Evolutionary conservation across 805 yeast genomes (phyloP).

Genomic region (Saturnispora hagleri): DNA sequence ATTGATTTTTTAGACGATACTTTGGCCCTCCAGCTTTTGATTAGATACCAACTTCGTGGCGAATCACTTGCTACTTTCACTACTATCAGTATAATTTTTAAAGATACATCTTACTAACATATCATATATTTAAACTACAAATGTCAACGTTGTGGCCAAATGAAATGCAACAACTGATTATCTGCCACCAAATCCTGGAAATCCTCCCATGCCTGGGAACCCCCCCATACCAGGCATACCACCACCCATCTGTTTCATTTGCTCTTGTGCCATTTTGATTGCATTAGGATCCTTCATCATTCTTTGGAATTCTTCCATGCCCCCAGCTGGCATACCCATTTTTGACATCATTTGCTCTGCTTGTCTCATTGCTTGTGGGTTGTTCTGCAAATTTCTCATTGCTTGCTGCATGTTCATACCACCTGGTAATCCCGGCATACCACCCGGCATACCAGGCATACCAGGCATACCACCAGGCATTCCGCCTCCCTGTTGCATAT

Average conservation of each 20-base stretch:
- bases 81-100: neutral
- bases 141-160: neutral
- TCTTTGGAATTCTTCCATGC: conserved; percentile 8
- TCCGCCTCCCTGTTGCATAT: conserved; percentile 38
- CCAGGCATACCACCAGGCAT: conserved; percentile 34
- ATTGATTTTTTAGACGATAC: no score
- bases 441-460: neutral
- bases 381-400: conserved; percentile 7
- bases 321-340: conserved; percentile 9
- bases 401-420: conserved; percentile 10
- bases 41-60: no score
- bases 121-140: neutral
- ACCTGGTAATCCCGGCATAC: conserved; percentile 7
- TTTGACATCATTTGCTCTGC: conserved; percentile 9
- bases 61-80: neutral
- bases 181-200: conserved; percentile 3
- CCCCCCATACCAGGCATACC: conserved; percentile 9
- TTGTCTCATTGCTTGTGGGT: conserved; percentile 7
- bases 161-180: neutral
- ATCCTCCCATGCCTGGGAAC: neutral
- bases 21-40: no score
- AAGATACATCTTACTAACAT: neutral
- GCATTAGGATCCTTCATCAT: conserved; percentile 12
- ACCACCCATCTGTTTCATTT: conserved; percentile 45
- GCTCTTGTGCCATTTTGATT: conserved; percentile 41